Evolutionary conservation across 352 stramenopile species (phyloP).

Genomic region (Globisporangium yorkense): DNA sequence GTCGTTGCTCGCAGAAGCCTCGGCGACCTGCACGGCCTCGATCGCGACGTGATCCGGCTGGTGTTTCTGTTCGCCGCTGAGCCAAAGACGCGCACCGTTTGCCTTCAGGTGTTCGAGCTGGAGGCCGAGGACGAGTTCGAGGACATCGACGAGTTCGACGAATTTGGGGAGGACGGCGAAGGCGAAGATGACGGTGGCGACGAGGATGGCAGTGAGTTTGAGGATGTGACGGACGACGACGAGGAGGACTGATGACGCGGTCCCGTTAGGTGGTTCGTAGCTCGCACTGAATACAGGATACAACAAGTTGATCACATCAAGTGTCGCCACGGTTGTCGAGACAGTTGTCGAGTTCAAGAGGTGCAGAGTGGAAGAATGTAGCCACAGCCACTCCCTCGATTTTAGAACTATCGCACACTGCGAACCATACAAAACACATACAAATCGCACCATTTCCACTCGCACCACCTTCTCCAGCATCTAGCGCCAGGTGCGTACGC

Average conservation of each 20-base stretch:
- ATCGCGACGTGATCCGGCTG: neutral
- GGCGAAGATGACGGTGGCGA: neutral
- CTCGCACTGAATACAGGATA: neutral
- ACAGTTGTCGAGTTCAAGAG: too few relatives aligned
- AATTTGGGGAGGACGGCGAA: neutral
- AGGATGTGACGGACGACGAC: conserved; percentile 2
- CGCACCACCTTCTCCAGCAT: too few relatives aligned
- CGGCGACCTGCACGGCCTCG: neutral
- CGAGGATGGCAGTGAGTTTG: neutral
- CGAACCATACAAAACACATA: neutral
- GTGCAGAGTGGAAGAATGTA: too few relatives aligned
- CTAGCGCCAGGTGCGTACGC: neutral
- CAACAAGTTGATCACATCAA: too few relatives aligned
- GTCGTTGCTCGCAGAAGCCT: neutral
- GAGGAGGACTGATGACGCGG: neutral
- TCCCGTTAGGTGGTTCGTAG: neutral
- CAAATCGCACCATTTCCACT: neutral
- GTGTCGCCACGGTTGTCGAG: too few relatives aligned
- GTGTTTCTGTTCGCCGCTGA: conserved; percentile 17
- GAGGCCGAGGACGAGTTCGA: conserved; percentile 2
- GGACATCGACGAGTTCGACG: neutral
- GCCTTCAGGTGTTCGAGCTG: neutral
- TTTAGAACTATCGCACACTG: neutral
- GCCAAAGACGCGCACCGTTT: conserved; percentile 19
- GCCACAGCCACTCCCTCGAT: neutral